phyloP scores from a whole-genome alignment of 495 filamentous ascomycete genomes.

The Talaromyces thailandensis region DNA sequence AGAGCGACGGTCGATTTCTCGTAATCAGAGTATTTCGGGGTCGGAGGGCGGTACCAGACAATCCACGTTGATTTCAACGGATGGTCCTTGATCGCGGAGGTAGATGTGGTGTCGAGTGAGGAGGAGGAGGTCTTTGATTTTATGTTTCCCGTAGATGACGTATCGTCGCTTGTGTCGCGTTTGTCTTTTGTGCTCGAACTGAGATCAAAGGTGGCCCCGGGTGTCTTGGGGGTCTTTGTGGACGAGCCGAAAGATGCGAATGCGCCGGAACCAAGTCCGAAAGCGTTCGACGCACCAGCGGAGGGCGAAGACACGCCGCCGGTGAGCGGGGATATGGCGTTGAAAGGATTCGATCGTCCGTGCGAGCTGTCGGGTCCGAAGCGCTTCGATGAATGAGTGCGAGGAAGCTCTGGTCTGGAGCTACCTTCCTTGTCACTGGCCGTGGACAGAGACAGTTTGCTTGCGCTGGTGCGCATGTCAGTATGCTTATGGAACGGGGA shows the following conservation, averaged over 20 bases:
- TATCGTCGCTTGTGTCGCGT: constrained; percentile 46
- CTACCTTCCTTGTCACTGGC: constrained; percentile 46
- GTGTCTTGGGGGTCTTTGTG: constrained; percentile 78
- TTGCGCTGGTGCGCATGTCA: constrained; percentile 43
- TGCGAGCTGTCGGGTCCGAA: constrained; percentile 71
- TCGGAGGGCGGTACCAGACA: constrained; percentile 92
- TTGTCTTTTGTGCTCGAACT: constrained; percentile 47
- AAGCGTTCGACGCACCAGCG: constrained; percentile 79
- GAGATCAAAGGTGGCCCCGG: constrained; percentile 70
- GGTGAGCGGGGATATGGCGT: constrained; percentile 62
- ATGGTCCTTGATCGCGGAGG: constrained; percentile 37
- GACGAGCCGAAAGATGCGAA: constrained; percentile 92
- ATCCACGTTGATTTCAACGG: constrained; percentile 82
- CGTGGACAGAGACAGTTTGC: constrained; percentile 78
- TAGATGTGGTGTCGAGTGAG: constrained; percentile 21
- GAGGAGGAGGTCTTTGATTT: constrained; percentile 34
- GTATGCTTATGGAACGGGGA: background rate
- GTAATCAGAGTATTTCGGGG: constrained; percentile 95
- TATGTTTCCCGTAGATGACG: constrained; percentile 39
- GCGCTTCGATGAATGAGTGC: constrained; percentile 59
- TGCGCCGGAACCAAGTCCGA: constrained; percentile 87
- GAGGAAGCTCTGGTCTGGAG: constrained; percentile 55
- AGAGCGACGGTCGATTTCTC: constrained; percentile 91
- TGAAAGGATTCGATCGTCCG: constrained; percentile 80
- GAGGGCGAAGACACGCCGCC: constrained; percentile 75